Percentiles rank a stretch among this genome's conserved stretches.
Conservation (phyloP, 371 early-diverging fungal genomes). For the Phascolomyces articulosus region DNA sequence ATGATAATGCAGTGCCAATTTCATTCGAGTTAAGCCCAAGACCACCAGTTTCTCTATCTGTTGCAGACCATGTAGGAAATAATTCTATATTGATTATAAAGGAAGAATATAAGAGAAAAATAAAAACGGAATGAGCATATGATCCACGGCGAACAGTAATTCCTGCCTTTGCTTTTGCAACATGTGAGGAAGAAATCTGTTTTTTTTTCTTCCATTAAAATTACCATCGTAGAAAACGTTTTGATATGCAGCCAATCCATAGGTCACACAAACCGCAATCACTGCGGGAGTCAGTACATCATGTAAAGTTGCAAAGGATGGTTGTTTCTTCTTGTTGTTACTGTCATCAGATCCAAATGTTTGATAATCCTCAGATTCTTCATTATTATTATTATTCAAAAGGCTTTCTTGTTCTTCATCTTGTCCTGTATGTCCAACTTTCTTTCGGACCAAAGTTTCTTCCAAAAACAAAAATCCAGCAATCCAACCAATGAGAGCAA, state of each 20-base stretch:
- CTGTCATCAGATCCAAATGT: constrained; percentile 4
- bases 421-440: not conserved
- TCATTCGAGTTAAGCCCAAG: constrained; percentile 54
- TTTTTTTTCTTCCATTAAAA: too few relatives aligned
- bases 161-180: not conserved
- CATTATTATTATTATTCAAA: not conserved
- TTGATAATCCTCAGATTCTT: not conserved
- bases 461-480: constrained; percentile 73
- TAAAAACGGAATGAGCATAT: too few relatives aligned
- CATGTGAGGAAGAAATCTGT: too few relatives aligned
- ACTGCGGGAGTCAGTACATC: constrained; percentile 38
- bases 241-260: constrained; percentile 39
- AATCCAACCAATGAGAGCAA: constrained; percentile 65
- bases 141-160: too few relatives aligned
- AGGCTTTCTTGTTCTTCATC: constrained; percentile 5
- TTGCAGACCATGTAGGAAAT: constrained; percentile 25
- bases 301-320: constrained; percentile 26
- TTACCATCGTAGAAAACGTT: constrained; percentile 47
- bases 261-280: constrained; percentile 30
- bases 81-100: constrained; percentile 8
- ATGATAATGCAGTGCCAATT: constrained; percentile 59
- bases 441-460: constrained; percentile 58
- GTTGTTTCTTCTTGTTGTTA: not conserved
- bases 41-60: constrained; percentile 47
- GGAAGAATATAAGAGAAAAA: too few relatives aligned